phyloP scores from a whole-genome alignment of 2,329 filamentous ascomycete species.

The Ascochyta fabae region DNA sequence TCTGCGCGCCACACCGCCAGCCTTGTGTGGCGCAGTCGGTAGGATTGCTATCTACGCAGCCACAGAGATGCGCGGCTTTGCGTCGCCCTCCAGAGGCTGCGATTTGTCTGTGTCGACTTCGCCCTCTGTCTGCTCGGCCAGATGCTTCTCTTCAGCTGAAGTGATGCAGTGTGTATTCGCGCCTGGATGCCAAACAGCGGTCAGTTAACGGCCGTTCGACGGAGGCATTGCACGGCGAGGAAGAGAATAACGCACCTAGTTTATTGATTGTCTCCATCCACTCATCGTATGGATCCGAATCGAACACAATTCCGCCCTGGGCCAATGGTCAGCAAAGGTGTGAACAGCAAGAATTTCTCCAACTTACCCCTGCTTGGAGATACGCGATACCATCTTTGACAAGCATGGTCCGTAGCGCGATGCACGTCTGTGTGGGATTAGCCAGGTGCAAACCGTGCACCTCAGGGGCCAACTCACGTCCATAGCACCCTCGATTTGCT shows the following conservation, averaged over 20 bases:
- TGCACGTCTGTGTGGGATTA: slow-evolving; percentile 58
- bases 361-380: slow-evolving; percentile 81
- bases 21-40: slow-evolving; percentile 30
- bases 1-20: slow-evolving; percentile 4
- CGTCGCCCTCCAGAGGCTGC: slow-evolving; percentile 18
- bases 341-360: slow-evolving; percentile 25
- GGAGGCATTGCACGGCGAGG: neutral
- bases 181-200: slow-evolving; percentile 31
- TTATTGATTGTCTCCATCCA: slow-evolving; percentile 99
- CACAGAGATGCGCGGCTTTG: slow-evolving; percentile 36
- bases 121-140: slow-evolving; percentile 53
- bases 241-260: slow-evolving; percentile 60
- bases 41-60: slow-evolving; percentile 29
- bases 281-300: slow-evolving; percentile 88
- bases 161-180: slow-evolving; percentile 90
- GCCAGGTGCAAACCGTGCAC: slow-evolving; percentile 22
- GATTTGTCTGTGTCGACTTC: slow-evolving; percentile 17
- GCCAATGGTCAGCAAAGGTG: slow-evolving; percentile 29
- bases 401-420: slow-evolving; percentile 88
- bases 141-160: slow-evolving; percentile 75
- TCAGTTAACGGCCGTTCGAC: slow-evolving; percentile 24
- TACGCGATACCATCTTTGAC: slow-evolving; percentile 91
- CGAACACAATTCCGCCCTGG: slow-evolving; percentile 54
- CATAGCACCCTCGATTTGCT: slow-evolving; percentile 80
- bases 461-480: slow-evolving; percentile 57